Evolutionary conservation across 495 filamentous ascomycete species (phyloP), one percentile per base, ranked within the genome.

Genomic region (Pyronema domesticum): DNA sequence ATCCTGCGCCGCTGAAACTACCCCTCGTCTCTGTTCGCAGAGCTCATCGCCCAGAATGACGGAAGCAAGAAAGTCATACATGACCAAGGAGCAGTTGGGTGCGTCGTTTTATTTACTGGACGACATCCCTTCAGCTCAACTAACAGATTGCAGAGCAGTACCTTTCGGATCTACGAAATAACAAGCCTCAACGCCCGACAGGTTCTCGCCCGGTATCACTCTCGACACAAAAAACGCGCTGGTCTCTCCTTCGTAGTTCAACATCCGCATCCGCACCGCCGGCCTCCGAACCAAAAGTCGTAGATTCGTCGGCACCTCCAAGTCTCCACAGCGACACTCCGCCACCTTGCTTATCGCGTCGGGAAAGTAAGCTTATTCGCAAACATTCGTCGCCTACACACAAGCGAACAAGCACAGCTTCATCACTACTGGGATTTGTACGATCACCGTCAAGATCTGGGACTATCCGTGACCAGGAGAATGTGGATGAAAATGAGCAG

Each of bases 1-100:
- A 30, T 2, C 23, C 5, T 30, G 23, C 23, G 23, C 23, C 23
- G 11, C 39, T 17, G 11, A 42, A 13, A 42, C 15, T 17, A 42
- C 39, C 39, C 39, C 39, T 42, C 39, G 15, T 42, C 39, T 42
- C 39, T 42, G 39, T 13, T 17, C 39, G 11, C 39, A 42, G 39
- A 42, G 39, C 39, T 42, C 11, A 42, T 19, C 47, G 47, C 23
- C 23, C 47, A 36, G 23, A 19, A 50, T 50, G 47, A 34, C 47
- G 13, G 47, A 50, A 50, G 47, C 47, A 3, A 34, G 47, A 51
- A 54, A 66, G 35, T 65, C 77, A 39, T 93, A 85, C 70, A 94
- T 95, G 88, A 79, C 80, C 37, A 79, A 79, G 65, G 80, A 89
- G 45, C 86, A 94, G 70, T 81, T 93, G 67, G 83, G 88, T 94